phyloP scores from a whole-genome alignment of 495 filamentous ascomycete species.

The Neurospora tetrasperma region DNA sequence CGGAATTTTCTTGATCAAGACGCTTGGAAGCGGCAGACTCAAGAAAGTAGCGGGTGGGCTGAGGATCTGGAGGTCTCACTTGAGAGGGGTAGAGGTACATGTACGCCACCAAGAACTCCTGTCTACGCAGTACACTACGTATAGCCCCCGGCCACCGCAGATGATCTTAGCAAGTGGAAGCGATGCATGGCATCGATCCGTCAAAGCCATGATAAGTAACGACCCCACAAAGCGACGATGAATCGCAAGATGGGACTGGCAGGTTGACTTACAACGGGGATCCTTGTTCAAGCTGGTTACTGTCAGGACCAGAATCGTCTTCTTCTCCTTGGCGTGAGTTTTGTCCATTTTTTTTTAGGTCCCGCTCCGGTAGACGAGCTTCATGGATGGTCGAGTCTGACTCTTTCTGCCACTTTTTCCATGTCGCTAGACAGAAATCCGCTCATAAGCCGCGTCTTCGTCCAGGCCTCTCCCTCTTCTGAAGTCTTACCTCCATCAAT shows the following conservation, averaged over 20 bases:
- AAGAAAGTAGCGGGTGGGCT: background rate
- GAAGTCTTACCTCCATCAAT: background rate
- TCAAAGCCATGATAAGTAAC: background rate
- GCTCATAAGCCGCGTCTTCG: background rate
- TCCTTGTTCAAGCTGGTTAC: background rate
- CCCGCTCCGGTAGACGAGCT: background rate
- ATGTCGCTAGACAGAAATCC: background rate
- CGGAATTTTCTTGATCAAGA: background rate
- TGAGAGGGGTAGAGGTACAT: background rate
- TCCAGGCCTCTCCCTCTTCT: background rate
- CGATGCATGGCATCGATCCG: background rate
- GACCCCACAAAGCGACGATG: background rate
- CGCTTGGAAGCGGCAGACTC: background rate
- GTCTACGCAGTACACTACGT: background rate
- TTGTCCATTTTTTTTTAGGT: background rate
- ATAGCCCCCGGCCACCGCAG: background rate
- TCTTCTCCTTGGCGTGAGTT: background rate
- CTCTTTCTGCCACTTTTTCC: background rate
- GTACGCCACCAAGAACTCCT: background rate
- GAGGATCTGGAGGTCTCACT: background rate
- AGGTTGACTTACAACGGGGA: background rate
- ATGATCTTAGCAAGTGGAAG: background rate
- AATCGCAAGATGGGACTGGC: background rate
- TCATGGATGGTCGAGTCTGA: background rate
- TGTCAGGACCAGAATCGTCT: no score